These are phyloP conservation scores for Heliamphora exappendiculata DNA, from an alignment of 148 eudicot genomes.

Conservation along the genomic window DNA sequence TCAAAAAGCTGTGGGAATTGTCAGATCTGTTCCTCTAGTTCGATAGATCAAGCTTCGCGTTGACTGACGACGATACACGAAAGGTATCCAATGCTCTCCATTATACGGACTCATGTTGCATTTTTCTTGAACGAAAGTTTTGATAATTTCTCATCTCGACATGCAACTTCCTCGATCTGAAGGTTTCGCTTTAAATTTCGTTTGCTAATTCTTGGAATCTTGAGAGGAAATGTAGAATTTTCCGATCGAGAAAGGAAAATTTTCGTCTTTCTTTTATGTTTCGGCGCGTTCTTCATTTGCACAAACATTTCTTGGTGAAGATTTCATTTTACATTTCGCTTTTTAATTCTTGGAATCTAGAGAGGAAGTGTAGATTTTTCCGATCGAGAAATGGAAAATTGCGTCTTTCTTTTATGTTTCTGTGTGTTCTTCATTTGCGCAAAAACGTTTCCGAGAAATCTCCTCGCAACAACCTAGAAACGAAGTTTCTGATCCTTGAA, in stretches of 20 bases:
- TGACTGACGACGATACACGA: neutral
- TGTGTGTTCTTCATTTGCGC: neutral
- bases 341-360: neutral
- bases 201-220: neutral
- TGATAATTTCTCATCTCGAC: neutral
- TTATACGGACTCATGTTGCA: neutral
- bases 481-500: neutral
- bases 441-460: too few relatives aligned
- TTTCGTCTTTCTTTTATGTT: conserved; percentile 9
- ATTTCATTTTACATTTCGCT: neutral
- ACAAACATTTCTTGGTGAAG: too few relatives aligned
- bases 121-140: neutral
- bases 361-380: neutral
- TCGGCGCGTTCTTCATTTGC: neutral
- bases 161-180: neutral
- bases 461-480: neutral
- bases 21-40: conserved; percentile 9
- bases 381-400: neutral
- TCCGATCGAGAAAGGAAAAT: neutral
- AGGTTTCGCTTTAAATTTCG: neutral
- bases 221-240: neutral
- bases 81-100: conserved; percentile 11
- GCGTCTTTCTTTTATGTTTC: conserved; percentile 10
- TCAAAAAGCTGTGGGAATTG: neutral
- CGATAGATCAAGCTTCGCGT: neutral